A percentile compares a stretch with the other conserved stretches of the same genome.
Conservation (phyloP, 257 asterid genomes). For the Salvia splendens region DNA sequence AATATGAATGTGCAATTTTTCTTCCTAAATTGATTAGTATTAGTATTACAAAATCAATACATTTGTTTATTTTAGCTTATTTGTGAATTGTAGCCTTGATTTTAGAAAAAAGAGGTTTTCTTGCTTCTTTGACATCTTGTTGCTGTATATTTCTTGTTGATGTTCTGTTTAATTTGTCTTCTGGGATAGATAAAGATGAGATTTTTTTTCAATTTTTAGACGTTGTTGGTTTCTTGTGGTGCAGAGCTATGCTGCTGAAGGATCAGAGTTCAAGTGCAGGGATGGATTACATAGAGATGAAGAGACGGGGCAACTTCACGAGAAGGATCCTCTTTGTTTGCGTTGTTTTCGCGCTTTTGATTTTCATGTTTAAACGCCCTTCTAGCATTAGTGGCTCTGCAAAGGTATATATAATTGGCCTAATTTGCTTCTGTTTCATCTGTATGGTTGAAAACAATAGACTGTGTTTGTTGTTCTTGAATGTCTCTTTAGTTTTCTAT, state of each 20-base stretch:
- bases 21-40: background rate
- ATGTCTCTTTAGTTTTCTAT: slow-evolving; percentile 55
- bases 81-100: slow-evolving; percentile 11
- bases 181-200: background rate
- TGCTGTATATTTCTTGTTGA: slow-evolving; percentile 1
- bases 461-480: background rate
- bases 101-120: slow-evolving; percentile 2
- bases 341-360: slow-evolving; percentile 52
- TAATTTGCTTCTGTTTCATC: background rate
- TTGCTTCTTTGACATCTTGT: background rate
- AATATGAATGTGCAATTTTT: background rate
- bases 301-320: slow-evolving; percentile 48
- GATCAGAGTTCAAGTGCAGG: slow-evolving; percentile 32
- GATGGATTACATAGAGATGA: slow-evolving; percentile 64
- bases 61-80: background rate
- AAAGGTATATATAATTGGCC: slow-evolving; percentile 45
- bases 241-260: slow-evolving; percentile 25
- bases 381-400: slow-evolving; percentile 38
- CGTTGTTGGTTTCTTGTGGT: background rate
- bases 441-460: background rate
- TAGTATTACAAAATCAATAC: background rate
- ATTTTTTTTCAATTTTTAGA: slow-evolving; percentile 3
- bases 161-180: slow-evolving; percentile 12
- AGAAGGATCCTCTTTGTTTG: slow-evolving; percentile 63
- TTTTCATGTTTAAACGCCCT: slow-evolving; percentile 51